Conservation (phyloP, 208 protist species). For the Kentomonas sorsogonicus region DNA sequence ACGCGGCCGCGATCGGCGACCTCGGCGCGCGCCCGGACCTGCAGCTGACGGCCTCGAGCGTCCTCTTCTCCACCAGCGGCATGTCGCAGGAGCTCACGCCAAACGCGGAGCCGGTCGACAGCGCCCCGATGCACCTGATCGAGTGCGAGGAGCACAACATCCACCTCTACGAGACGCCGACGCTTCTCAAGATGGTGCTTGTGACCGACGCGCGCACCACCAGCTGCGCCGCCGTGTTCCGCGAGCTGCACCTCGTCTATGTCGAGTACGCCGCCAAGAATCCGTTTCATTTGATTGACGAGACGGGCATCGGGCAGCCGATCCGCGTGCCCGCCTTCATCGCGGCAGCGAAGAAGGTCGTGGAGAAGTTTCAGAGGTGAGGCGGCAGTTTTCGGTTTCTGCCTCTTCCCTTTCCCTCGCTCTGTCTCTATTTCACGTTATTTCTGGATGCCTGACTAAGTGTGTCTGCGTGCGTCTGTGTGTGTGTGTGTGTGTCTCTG, state of each 20-base stretch:
- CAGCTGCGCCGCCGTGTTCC: slow-evolving; percentile 48
- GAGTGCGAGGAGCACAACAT: slow-evolving; percentile 84
- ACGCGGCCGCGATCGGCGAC: slow-evolving; percentile 63
- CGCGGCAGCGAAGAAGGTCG: too few relatives aligned
- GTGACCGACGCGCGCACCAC: slow-evolving; percentile 63
- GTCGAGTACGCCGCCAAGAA: slow-evolving; percentile 80
- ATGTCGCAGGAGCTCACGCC: slow-evolving; percentile 86
- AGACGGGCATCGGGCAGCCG: slow-evolving; percentile 76
- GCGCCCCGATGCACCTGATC: slow-evolving; percentile 73
- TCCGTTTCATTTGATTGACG: slow-evolving; percentile 81
- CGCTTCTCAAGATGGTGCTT: slow-evolving; percentile 70
- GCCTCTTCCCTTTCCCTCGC: too few relatives aligned
- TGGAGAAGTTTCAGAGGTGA: slow-evolving; percentile 37
- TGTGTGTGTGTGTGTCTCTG: too few relatives aligned
- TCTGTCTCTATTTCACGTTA: too few relatives aligned
- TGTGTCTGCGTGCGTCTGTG: too few relatives aligned
- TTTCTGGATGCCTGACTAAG: too few relatives aligned
- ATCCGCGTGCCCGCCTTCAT: slow-evolving; percentile 81
- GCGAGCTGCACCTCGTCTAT: slow-evolving; percentile 64
- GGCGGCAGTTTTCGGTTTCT: too few relatives aligned
- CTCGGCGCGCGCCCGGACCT: slow-evolving; percentile 75
- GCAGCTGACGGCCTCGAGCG: slow-evolving; percentile 75
- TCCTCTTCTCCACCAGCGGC: slow-evolving; percentile 79
- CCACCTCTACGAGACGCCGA: slow-evolving; percentile 81
- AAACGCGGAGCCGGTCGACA: slow-evolving; percentile 73